A percentile compares a stretch with the other conserved stretches of the same genome.
phyloP scores from a whole-genome alignment of 1,139 yeast species.

The Kodamaea ohmeri region DNA sequence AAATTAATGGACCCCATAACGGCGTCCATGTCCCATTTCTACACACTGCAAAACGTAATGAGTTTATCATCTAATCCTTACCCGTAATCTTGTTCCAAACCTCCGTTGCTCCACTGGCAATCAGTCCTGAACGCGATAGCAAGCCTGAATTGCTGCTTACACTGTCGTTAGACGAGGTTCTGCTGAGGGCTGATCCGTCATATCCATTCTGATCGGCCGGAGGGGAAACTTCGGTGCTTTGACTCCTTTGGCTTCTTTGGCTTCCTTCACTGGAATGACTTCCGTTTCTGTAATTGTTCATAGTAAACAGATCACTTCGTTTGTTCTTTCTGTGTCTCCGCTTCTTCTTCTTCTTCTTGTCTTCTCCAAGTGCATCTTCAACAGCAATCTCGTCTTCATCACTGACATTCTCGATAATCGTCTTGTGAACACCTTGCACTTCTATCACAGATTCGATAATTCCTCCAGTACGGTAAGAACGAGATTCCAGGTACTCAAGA shows the following conservation, averaged over 20 bases:
- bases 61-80: not conserved
- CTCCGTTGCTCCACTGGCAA: slow-evolving; percentile 4
- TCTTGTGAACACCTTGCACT: slow-evolving; percentile 81
- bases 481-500: slow-evolving; percentile 33
- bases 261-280: slow-evolving; percentile 7
- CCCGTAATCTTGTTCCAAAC: slow-evolving; percentile 10
- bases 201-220: too few relatives aligned
- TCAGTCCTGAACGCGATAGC: slow-evolving; percentile 2
- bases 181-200: not conserved
- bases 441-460: slow-evolving; percentile 82
- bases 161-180: slow-evolving; percentile 1
- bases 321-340: slow-evolving; percentile 10
- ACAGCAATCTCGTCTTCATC: slow-evolving; percentile 33
- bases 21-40: too few relatives aligned
- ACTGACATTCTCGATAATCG: slow-evolving; percentile 68
- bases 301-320: slow-evolving; percentile 17
- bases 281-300: slow-evolving; percentile 13
- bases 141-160: not conserved
- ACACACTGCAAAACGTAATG: not conserved
- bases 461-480: slow-evolving; percentile 59
- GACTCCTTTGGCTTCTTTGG: not conserved
- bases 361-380: slow-evolving; percentile 1
- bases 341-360: slow-evolving; percentile 8
- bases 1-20: too few relatives aligned
- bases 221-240: too few relatives aligned